Evolutionary conservation across 1,139 yeast genomes (phyloP).

Genomic region (Sugiyamaella novakii): DNA sequence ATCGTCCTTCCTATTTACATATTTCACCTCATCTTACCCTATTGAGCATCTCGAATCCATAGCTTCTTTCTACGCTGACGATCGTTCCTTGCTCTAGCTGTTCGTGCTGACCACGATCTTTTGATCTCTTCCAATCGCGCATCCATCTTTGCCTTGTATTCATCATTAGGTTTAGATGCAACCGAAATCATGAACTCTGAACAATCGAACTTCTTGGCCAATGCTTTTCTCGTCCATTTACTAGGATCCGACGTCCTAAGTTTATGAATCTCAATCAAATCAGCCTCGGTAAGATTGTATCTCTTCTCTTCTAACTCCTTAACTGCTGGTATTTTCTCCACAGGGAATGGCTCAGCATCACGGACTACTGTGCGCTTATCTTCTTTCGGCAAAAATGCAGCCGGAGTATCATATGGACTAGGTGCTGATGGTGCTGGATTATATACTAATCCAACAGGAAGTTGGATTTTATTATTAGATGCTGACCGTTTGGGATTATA

Average conservation of each 20-base stretch:
- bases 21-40: too few relatives aligned
- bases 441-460: constrained; percentile 45
- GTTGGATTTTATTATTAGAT: constrained; percentile 42
- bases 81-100: constrained; percentile 53
- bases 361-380: constrained; percentile 58
- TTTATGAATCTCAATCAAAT: constrained; percentile 60
- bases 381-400: constrained; percentile 64
- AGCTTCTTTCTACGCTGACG: constrained; percentile 57
- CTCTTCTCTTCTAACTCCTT: constrained; percentile 48
- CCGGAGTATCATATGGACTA: constrained; percentile 66
- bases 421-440: constrained; percentile 52
- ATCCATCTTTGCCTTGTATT: constrained; percentile 49
- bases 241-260: constrained; percentile 65
- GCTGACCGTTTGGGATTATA: constrained; percentile 48
- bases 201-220: constrained; percentile 65
- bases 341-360: constrained; percentile 33
- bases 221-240: constrained; percentile 64
- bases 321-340: constrained; percentile 42
- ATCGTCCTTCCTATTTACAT: too few relatives aligned
- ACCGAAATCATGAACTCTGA: constrained; percentile 57
- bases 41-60: constrained; percentile 64
- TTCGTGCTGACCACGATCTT: constrained; percentile 52
- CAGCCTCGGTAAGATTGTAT: constrained; percentile 62
- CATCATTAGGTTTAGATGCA: constrained; percentile 49
- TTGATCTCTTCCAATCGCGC: constrained; percentile 48